A percentile compares a stretch with the other conserved stretches of the same genome.
Evolutionary conservation across 176 grass and related monocot genomes (phyloP).

Genomic region (Poa annua): DNA sequence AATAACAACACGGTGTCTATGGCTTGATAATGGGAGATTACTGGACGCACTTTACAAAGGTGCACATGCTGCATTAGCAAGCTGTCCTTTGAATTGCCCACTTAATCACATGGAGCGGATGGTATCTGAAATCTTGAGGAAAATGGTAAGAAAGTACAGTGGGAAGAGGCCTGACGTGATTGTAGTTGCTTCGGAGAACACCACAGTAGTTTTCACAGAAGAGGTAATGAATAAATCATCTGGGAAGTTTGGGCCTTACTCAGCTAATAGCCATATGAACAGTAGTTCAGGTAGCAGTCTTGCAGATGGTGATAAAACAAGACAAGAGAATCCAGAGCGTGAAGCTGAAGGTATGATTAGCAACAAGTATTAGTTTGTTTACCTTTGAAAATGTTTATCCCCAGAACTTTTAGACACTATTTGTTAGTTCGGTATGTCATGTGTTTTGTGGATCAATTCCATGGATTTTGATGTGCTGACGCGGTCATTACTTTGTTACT

Average conservation of each 20-base stretch:
- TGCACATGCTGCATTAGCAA: conserved; percentile 82
- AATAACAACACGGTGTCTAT: conserved; percentile 87
- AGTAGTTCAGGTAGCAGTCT: conserved; percentile 44
- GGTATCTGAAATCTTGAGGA: conserved; percentile 88
- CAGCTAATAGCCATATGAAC: conserved; percentile 45
- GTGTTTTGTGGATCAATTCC: background rate
- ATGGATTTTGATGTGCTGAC: conserved; percentile 31
- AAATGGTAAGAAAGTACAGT: conserved; percentile 96
- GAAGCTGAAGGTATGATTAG: conserved; percentile 60
- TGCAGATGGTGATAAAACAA: conserved; percentile 51
- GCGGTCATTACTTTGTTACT: conserved; percentile 18
- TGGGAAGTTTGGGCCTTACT: conserved; percentile 52
- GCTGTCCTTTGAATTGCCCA: conserved; percentile 88
- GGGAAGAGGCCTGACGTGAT: conserved; percentile 91
- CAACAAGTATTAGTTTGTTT: conserved; percentile 9
- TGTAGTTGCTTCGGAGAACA: conserved; percentile 74
- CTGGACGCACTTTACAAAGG: conserved; percentile 89
- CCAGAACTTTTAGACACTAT: conserved; percentile 30
- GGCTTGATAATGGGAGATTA: conserved; percentile 97
- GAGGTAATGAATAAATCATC: conserved; percentile 59
- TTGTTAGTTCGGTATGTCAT: conserved; percentile 22
- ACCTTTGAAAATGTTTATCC: conserved; percentile 22
- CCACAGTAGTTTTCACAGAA: conserved; percentile 51
- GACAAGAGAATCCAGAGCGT: conserved; percentile 45
- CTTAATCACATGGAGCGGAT: conserved; percentile 91